Percentiles rank a stretch among this genome's conserved stretches.
phyloP scores from a whole-genome alignment of 192 early-diverging fungal genomes.

The Ambispora gerdemannii region DNA sequence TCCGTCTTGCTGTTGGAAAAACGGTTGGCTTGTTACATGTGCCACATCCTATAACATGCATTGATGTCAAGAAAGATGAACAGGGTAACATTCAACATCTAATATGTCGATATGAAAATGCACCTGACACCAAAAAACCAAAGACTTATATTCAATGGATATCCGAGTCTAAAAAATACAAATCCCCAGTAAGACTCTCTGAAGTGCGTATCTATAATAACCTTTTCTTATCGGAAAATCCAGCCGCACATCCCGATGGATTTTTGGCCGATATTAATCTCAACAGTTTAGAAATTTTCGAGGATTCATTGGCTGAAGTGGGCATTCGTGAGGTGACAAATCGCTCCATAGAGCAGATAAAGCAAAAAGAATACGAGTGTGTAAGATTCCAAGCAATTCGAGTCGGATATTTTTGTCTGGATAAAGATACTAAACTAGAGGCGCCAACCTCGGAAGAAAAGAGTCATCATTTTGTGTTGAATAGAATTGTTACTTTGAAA shows the following conservation, averaged over 20 bases:
- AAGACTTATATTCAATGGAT: slow-evolving; percentile 99
- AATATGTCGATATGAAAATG: slow-evolving; percentile 76
- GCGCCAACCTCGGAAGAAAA: slow-evolving; percentile 58
- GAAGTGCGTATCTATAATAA: slow-evolving; percentile 83
- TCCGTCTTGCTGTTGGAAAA: slow-evolving; percentile 89
- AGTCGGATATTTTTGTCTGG: slow-evolving; percentile 98
- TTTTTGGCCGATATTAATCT: slow-evolving; percentile 88
- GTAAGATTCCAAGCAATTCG: slow-evolving; percentile 92
- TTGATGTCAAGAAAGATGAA: slow-evolving; percentile 69
- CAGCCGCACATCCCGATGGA: slow-evolving; percentile 82
- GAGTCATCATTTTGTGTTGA: slow-evolving; percentile 58
- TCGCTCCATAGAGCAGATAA: slow-evolving; percentile 52
- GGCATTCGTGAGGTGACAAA: slow-evolving; percentile 72
- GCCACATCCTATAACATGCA: slow-evolving; percentile 84
- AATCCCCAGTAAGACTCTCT: slow-evolving; percentile 76
- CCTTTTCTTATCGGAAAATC: slow-evolving; percentile 90
- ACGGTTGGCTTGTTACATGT: slow-evolving; percentile 91
- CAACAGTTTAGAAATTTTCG: slow-evolving; percentile 66
- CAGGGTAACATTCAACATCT: slow-evolving; percentile 83
- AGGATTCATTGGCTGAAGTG: slow-evolving; percentile 76
- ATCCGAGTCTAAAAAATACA: slow-evolving; percentile 76
- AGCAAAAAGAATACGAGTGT: slow-evolving; percentile 69
- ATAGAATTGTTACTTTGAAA: slow-evolving; percentile 68
- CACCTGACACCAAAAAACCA: slow-evolving; percentile 66
- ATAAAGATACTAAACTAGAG: slow-evolving; percentile 78